Base-by-base conservation (phyloP, 2,329 filamentous ascomycete species). In the Monilinia polystroma region DNA sequence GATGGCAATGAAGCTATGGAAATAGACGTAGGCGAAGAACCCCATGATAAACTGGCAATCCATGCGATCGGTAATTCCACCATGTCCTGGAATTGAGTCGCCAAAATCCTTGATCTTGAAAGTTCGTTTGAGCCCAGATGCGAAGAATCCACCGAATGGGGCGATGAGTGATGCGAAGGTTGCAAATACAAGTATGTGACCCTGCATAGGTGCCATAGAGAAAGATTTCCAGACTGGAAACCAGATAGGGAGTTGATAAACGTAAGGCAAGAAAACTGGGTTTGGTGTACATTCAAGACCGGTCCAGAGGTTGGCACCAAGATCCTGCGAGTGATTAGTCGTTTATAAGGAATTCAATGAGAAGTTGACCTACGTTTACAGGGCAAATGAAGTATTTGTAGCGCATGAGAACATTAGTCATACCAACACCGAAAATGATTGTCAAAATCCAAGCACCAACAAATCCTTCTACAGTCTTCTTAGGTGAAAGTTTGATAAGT, bases 51-150 rank as follows among this genome's bases (percentile, higher is more conserved):
- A 99, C 77, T 99, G 95, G 78, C 95, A 99, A 77, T 99, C 95
- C 94, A 99, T 98, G 69, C 95, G 91, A 77, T 99, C 95, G 20
- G 95, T 99, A 81, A 99, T 98, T 73, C 95, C 95, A 69, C 95
- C 95, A 75, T 99, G 95, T 29, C 95, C 95, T 1, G 95, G 95
- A 73, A 99, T 99, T 1, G 93, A 96, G 79, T 99, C 92, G 72
- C 95, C 95, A 80, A 99, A 99, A 81, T 99, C 95, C 84, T 99
- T 99, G 84, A 99, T 96, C 82, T 99, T 98, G 83, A 99, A 99
- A 4, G 94, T 97, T 41, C 95, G 91, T 85, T 99, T 99, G 67
- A 99, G 85, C 0, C 95, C 95, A 2, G 93, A 97, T 5, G 95
- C 95, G 77, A 99, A 99, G 85, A 99, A 99, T 41, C 95, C 95